Percentiles rank a stretch among this genome's conserved stretches.
These are phyloP conservation scores for Glarea lozoyensis DNA, from an alignment of 495 filamentous ascomycete species.

Conservation along the genomic window DNA sequence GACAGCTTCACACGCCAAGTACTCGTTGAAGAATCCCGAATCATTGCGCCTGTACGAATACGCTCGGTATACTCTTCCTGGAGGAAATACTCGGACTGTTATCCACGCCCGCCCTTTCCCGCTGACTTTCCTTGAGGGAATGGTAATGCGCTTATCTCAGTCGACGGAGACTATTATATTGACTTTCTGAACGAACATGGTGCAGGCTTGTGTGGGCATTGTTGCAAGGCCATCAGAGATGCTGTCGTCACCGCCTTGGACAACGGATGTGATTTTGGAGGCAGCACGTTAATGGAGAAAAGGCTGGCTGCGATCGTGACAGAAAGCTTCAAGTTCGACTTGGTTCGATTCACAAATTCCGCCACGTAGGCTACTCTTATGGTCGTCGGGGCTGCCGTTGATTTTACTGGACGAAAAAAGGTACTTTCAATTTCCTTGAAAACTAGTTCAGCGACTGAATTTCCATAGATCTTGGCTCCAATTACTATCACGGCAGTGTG, in stretches of 20 bases:
- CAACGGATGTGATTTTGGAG: constrained; percentile 19
- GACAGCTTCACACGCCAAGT: too few relatives aligned
- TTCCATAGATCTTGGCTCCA: not conserved
- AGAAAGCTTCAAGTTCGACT: constrained; percentile 19
- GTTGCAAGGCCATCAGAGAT: constrained; percentile 27
- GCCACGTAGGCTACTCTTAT: constrained; percentile 28
- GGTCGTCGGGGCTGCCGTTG: constrained; percentile 20
- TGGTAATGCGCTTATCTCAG: constrained; percentile 25
- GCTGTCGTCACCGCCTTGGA: constrained; percentile 19
- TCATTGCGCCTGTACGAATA: constrained; percentile 28
- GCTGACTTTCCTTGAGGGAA: constrained; percentile 17
- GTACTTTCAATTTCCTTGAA: not conserved
- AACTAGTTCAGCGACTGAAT: not conserved
- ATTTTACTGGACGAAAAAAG: constrained; percentile 19
- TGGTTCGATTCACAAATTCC: constrained; percentile 26
- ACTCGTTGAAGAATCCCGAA: constrained; percentile 21
- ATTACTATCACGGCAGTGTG: constrained; percentile 41
- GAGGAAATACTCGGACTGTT: constrained; percentile 50
- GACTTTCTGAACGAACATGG: constrained; percentile 42
- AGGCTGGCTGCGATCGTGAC: constrained; percentile 21
- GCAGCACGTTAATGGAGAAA: constrained; percentile 15
- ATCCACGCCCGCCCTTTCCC: constrained; percentile 49
- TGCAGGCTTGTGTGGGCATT: constrained; percentile 44
- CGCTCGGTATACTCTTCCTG: constrained; percentile 35
- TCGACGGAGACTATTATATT: constrained; percentile 20